A percentile compares a stretch with the other conserved stretches of the same genome.
Conservation (phyloP, 1,139 yeast genomes). For the Candida tropicalis region DNA sequence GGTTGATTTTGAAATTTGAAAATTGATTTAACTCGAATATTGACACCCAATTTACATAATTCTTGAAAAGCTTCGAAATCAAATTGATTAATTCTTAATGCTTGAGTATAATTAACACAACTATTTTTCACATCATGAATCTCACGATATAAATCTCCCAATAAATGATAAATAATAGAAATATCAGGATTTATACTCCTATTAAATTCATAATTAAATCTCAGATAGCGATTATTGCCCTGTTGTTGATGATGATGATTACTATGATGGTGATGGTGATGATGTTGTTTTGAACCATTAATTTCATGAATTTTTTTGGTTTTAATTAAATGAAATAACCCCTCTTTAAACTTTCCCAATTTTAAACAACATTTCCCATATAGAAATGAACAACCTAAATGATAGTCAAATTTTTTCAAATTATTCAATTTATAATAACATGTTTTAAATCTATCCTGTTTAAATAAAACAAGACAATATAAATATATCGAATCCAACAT, state of each 20-base stretch:
- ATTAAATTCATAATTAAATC: slow-evolving; percentile 37
- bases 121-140: slow-evolving; percentile 67
- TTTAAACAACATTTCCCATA: slow-evolving; percentile 68
- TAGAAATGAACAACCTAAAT: slow-evolving; percentile 71
- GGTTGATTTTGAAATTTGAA: slow-evolving; percentile 36
- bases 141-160: slow-evolving; percentile 70
- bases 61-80: slow-evolving; percentile 87
- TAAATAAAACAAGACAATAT: slow-evolving; percentile 62
- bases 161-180: slow-evolving; percentile 62
- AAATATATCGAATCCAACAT: slow-evolving; percentile 62
- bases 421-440: slow-evolving; percentile 54
- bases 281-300: slow-evolving; percentile 56
- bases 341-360: slow-evolving; percentile 60
- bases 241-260: too few species aligned
- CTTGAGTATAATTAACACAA: slow-evolving; percentile 65
- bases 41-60: slow-evolving; percentile 71
- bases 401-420: slow-evolving; percentile 45
- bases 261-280: too few species aligned
- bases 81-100: slow-evolving; percentile 73
- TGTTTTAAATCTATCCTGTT: slow-evolving; percentile 58
- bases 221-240: slow-evolving; percentile 20
- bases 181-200: slow-evolving; percentile 58
- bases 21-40: slow-evolving; percentile 62
- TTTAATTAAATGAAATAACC: slow-evolving; percentile 56
- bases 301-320: slow-evolving; percentile 50